Evolutionary conservation across 2,329 filamentous ascomycete species (phyloP), one percentile per base, ranked within the genome.

Genomic region (Cladosporium phlei): DNA sequence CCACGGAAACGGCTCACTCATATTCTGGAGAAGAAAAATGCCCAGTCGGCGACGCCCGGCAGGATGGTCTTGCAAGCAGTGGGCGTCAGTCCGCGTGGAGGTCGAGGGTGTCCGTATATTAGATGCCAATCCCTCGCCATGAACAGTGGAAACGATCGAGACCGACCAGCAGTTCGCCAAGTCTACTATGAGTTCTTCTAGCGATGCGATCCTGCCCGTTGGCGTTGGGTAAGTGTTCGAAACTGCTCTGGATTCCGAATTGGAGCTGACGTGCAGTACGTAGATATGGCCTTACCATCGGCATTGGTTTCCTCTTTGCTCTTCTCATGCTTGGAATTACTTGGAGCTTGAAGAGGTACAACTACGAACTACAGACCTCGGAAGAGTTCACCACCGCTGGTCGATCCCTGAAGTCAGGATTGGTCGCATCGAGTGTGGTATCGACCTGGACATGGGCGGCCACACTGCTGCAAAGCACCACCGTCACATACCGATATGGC

Each of bases 351-450:
- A 64, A 60, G 16, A 56, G 61, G 19, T 83, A 83, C 51, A 59
- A 37, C 29, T 33, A 47, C 24, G 45, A 47, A 21, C 37, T 40
- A 4, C 45, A 47, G 28, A 47, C 45, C 5, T 50, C 57, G 7
- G 88, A 95, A 68, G 91, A 90, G 82, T 95, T 95, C 74, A 89
- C 79, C 53, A 94, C 88, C 0, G 88, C 88, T 35, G 88, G 88
- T 16, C 77, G 89, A 52, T 88, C 86, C 1, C 86, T 95, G 55
- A 95, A 94, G 64, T 89, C 86, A 3, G 88, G 89, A 24, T 74
- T 95, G 8, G 88, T 95, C 1, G 87, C 86, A 11, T 85, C 86
- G 2, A 88, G 88, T 16, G 88, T 95, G 19, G 87, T 94, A 4
- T 90, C 85, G 21, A 89, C 85, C 5, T 95, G 88, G 88, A 94